These are phyloP conservation scores for Fusarium avenaceum DNA, from an alignment of 2,329 filamentous ascomycete species.

Conservation along the genomic window DNA sequence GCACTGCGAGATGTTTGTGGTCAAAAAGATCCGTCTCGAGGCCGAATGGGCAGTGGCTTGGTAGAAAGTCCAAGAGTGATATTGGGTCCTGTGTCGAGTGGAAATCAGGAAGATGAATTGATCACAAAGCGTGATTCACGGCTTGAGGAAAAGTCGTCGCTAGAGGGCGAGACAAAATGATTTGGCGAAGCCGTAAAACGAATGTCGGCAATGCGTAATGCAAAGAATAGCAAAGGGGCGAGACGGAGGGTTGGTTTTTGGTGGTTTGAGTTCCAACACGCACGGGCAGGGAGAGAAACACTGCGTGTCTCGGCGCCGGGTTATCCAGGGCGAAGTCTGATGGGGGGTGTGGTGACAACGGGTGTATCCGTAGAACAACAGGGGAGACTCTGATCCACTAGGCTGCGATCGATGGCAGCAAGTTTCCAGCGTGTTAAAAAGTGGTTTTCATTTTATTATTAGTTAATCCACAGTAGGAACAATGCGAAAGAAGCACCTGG, in stretches of 20 bases:
- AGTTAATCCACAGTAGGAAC: neutral
- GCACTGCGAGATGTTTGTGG: slow-evolving; percentile 38
- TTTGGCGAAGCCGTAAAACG: slow-evolving; percentile 44
- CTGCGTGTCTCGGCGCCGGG: slow-evolving; percentile 47
- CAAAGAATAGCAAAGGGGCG: slow-evolving; percentile 45
- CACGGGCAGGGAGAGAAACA: slow-evolving; percentile 44
- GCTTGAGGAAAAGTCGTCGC: slow-evolving; percentile 26
- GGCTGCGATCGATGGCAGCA: slow-evolving; percentile 32
- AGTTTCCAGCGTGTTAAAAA: slow-evolving; percentile 21
- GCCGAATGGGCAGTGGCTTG: slow-evolving; percentile 35
- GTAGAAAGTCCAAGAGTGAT: slow-evolving; percentile 23
- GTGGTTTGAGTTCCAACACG: slow-evolving; percentile 41
- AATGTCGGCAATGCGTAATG: slow-evolving; percentile 47
- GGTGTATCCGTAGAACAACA: slow-evolving; percentile 37
- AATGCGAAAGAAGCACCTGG: neutral
- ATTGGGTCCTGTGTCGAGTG: slow-evolving; percentile 30
- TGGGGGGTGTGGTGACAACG: slow-evolving; percentile 24
- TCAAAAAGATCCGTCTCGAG: slow-evolving; percentile 25
- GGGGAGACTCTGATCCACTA: slow-evolving; percentile 24
- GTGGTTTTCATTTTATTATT: neutral
- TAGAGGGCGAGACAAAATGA: slow-evolving; percentile 33
- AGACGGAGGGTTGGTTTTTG: slow-evolving; percentile 41
- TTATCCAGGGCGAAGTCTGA: slow-evolving; percentile 43
- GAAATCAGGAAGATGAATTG: slow-evolving; percentile 28
- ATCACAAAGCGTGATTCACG: slow-evolving; percentile 37